Conservation (phyloP, 2,329 filamentous ascomycete species). For the Trichoderma sp. region DNA sequence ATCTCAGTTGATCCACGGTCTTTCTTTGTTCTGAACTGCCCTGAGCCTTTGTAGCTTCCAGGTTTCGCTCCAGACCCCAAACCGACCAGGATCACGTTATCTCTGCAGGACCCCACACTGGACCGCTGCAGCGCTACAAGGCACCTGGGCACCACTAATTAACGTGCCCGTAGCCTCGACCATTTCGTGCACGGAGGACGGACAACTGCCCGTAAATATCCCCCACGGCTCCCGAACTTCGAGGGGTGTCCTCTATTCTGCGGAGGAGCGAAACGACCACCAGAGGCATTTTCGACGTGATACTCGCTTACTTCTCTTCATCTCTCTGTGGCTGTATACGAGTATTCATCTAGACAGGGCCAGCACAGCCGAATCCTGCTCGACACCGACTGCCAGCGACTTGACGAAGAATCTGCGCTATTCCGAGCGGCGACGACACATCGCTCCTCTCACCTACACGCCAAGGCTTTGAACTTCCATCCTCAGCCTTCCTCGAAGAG, state of each 20-base stretch:
- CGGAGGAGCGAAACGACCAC: slow-evolving; percentile 12
- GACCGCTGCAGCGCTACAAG: neutral
- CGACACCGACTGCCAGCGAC: neutral
- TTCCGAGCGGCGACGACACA: neutral
- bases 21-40: neutral
- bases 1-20: neutral
- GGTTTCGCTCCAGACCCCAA: neutral
- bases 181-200: neutral
- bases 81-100: slow-evolving; percentile 19
- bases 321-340: neutral
- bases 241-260: slow-evolving; percentile 13
- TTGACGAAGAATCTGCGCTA: slow-evolving; percentile 14
- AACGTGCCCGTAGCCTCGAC: slow-evolving; percentile 5
- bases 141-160: slow-evolving; percentile 11
- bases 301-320: neutral
- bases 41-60: neutral
- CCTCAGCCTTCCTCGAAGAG: neutral
- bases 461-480: neutral
- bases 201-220: neutral
- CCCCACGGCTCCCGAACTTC: slow-evolving; percentile 10
- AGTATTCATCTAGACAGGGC: neutral
- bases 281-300: slow-evolving; percentile 17
- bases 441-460: neutral
- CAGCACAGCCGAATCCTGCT: neutral
- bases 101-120: slow-evolving; percentile 17